These are phyloP conservation scores for Rhizophagus sp. DNA, from an alignment of 192 early-diverging fungal species.

Conservation along the genomic window DNA sequence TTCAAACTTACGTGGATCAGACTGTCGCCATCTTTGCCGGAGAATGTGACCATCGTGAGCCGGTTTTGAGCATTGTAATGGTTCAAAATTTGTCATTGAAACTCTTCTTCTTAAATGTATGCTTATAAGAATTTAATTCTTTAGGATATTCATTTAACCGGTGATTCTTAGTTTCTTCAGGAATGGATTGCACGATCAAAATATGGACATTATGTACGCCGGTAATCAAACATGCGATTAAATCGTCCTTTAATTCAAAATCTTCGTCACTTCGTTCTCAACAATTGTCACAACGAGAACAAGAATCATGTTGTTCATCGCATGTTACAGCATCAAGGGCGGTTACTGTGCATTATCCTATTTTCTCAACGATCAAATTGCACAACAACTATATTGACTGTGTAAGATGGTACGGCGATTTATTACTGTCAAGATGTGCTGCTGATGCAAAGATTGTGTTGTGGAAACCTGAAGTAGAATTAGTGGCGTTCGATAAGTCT, in stretches of 20 bases:
- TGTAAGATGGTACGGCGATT: conserved; percentile 30
- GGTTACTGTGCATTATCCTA: conserved; percentile 21
- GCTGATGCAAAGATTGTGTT: conserved; percentile 18
- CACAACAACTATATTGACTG: conserved; percentile 30
- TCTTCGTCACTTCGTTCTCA: background rate
- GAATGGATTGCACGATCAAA: conserved; percentile 27
- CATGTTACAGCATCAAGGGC: background rate
- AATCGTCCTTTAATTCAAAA: background rate
- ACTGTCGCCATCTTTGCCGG: conserved; percentile 19
- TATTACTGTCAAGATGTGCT: conserved; percentile 24
- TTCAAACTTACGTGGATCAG: conserved; percentile 21
- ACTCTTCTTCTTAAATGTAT: background rate
- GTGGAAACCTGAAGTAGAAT: conserved; percentile 24
- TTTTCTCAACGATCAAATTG: conserved; percentile 13
- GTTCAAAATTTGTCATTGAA: background rate
- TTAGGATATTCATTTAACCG: conserved; percentile 23
- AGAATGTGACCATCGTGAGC: conserved; percentile 26
- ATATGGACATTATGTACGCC: conserved; percentile 32
- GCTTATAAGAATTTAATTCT: background rate
- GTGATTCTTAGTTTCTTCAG: conserved; percentile 22
- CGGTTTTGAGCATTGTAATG: conserved; percentile 27
- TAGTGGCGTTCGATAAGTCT: conserved; percentile 12
- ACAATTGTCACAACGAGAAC: background rate
- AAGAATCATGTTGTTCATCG: background rate
- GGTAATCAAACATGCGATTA: background rate